phyloP scores from a whole-genome alignment of 306 rosid genomes.

The Luffa acutangula region DNA sequence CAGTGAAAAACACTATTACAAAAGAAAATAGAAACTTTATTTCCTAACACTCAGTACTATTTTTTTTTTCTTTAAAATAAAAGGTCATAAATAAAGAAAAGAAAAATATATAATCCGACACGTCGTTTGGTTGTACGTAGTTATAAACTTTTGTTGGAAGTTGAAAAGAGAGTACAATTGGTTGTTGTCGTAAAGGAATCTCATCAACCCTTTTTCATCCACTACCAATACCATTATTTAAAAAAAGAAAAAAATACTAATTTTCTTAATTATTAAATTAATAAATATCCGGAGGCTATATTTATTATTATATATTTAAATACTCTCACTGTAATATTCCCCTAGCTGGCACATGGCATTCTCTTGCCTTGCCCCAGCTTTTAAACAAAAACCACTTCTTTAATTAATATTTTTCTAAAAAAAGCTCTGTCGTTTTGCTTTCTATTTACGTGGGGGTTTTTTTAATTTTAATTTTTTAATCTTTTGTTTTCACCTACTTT shows the following conservation, averaged over 20 bases:
- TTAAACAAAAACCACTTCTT: neutral
- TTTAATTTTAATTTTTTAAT: neutral
- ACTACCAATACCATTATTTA: neutral
- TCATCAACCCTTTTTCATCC: constrained; percentile 5
- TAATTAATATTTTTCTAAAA: neutral
- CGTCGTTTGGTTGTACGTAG: constrained; percentile 9
- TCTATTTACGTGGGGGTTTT: neutral
- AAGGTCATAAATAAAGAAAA: neutral
- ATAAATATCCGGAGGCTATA: neutral
- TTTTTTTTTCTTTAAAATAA: neutral
- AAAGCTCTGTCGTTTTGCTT: neutral
- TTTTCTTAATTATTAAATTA: neutral
- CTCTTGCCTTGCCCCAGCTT: neutral
- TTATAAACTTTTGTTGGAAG: constrained; percentile 5
- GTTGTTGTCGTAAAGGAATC: constrained; percentile 10
- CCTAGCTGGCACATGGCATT: constrained; percentile 6
- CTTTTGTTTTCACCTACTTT: neutral
- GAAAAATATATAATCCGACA: neutral
- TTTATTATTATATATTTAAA: neutral
- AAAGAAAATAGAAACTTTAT: neutral
- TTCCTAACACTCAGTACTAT: neutral
- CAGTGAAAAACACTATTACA: neutral
- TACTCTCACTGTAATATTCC: constrained; percentile 3
- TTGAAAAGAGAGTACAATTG: constrained; percentile 1
- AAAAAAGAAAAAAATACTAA: neutral